phyloP scores from a whole-genome alignment of 352 stramenopile species.

The Phytophthora sp. region DNA sequence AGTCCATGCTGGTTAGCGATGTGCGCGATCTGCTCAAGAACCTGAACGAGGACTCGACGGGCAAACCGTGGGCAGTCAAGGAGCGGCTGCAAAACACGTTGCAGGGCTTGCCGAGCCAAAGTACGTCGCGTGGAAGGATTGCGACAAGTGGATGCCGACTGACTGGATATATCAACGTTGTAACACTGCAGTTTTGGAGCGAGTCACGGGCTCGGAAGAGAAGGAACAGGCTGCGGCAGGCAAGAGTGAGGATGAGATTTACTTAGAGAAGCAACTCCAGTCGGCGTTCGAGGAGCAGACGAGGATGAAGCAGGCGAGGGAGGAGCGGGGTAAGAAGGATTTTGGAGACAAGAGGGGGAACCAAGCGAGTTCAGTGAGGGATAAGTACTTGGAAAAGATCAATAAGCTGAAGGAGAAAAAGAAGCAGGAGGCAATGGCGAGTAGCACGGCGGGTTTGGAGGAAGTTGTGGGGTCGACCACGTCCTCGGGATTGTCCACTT shows the following conservation, averaged over 20 bases:
- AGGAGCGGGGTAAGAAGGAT: conserved; percentile 27
- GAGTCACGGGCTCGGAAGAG: conserved; percentile 47
- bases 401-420: conserved; percentile 71
- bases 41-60: conserved; percentile 63
- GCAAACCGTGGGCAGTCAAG: conserved; percentile 67
- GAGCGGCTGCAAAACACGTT: conserved; percentile 70
- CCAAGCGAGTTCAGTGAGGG: conserved; percentile 41
- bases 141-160: not conserved
- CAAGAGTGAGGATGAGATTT: conserved; percentile 58
- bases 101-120: conserved; percentile 63
- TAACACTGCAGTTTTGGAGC: conserved; percentile 51
- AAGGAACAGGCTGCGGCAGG: conserved; percentile 22
- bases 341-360: conserved; percentile 17
- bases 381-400: conserved; percentile 83
- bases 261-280: conserved; percentile 66
- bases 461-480: conserved; percentile 36
- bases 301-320: conserved; percentile 32
- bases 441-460: conserved; percentile 23
- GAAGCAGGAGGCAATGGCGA: conserved; percentile 25
- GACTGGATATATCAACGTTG: conserved; percentile 4
- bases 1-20: conserved; percentile 68
- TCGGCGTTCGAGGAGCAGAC: conserved; percentile 41
- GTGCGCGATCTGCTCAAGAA: conserved; percentile 69
- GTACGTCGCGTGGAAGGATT: conserved; percentile 30
- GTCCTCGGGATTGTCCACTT: conserved; percentile 69